phyloP scores from a whole-genome alignment of 345 rosid genomes.

The Rhodamnia argentea region DNA sequence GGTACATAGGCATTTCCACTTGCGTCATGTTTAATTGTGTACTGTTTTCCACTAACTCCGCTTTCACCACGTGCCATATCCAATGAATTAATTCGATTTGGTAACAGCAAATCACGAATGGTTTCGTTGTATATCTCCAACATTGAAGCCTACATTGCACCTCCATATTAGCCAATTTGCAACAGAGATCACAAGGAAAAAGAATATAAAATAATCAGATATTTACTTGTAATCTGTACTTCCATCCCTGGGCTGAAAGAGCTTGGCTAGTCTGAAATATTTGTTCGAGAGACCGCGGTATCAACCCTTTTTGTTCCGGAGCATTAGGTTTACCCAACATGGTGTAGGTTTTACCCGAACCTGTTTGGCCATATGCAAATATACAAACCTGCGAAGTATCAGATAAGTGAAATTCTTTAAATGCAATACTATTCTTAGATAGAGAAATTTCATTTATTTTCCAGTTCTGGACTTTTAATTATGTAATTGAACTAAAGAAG shows the following conservation, averaged over 20 bases:
- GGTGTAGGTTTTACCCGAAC: constrained; percentile 96
- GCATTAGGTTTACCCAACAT: constrained; percentile 95
- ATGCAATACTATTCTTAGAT: background rate
- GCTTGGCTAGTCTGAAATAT: constrained; percentile 71
- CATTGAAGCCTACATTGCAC: constrained; percentile 65
- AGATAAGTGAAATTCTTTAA: background rate
- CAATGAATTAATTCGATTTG: constrained; percentile 24
- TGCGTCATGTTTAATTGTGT: constrained; percentile 71
- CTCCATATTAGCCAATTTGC: background rate
- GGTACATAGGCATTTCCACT: constrained; percentile 75
- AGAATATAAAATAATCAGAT: background rate
- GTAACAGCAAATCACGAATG: constrained; percentile 64
- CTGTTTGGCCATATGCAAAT: constrained; percentile 98
- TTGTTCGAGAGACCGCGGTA: constrained; percentile 88
- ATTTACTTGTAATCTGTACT: constrained; percentile 81
- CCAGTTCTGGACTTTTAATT: background rate
- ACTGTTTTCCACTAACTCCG: constrained; percentile 60
- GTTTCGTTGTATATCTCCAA: constrained; percentile 93
- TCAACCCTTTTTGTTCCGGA: constrained; percentile 66
- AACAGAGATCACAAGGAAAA: background rate
- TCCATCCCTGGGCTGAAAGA: constrained; percentile 84
- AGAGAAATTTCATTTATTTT: background rate
- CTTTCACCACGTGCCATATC: constrained; percentile 35
- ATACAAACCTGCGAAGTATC: constrained; percentile 65
- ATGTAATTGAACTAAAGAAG: background rate